A percentile compares a stretch with the other conserved stretches of the same genome.
phyloP scores from a whole-genome alignment of 352 stramenopile species.

The Phytophthora uliginosa region DNA sequence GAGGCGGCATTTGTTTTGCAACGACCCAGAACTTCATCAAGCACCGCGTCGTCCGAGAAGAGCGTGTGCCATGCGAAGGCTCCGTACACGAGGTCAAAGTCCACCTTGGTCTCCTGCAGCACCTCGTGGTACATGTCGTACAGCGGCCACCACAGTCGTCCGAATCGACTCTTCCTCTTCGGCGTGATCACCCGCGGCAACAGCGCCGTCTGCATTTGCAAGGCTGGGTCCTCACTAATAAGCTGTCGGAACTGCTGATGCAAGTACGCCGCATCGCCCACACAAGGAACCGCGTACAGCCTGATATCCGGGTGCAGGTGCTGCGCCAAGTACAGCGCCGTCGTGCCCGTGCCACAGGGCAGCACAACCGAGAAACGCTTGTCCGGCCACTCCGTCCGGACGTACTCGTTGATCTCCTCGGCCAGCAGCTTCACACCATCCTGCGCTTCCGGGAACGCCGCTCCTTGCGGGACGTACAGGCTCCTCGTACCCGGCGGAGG shows the following conservation, averaged over 20 bases:
- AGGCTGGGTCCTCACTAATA: slow-evolving; percentile 31
- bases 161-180: slow-evolving; percentile 72
- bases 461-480: slow-evolving; percentile 79
- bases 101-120: slow-evolving; percentile 60
- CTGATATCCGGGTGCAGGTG: slow-evolving; percentile 56
- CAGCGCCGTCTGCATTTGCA: slow-evolving; percentile 7
- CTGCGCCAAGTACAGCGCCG: slow-evolving; percentile 83
- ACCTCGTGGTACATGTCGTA: slow-evolving; percentile 73
- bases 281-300: slow-evolving; percentile 77
- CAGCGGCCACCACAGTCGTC: slow-evolving; percentile 64
- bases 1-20: not conserved
- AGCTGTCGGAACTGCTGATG: slow-evolving; percentile 62
- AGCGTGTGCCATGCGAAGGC: slow-evolving; percentile 83
- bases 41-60: slow-evolving; percentile 58
- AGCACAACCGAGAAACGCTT: slow-evolving; percentile 71
- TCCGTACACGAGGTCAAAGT: slow-evolving; percentile 86
- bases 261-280: slow-evolving; percentile 74
- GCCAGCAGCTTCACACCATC: slow-evolving; percentile 67
- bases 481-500: slow-evolving; percentile 15
- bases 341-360: slow-evolving; percentile 82
- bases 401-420: slow-evolving; percentile 79
- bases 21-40: slow-evolving; percentile 42
- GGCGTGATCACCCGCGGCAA: slow-evolving; percentile 61
- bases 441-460: slow-evolving; percentile 68
- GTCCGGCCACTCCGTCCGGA: slow-evolving; percentile 22